A percentile compares a stretch with the other conserved stretches of the same genome.
Conservation (phyloP, 2,329 filamentous ascomycete genomes). For the Penicillium nordicum region DNA sequence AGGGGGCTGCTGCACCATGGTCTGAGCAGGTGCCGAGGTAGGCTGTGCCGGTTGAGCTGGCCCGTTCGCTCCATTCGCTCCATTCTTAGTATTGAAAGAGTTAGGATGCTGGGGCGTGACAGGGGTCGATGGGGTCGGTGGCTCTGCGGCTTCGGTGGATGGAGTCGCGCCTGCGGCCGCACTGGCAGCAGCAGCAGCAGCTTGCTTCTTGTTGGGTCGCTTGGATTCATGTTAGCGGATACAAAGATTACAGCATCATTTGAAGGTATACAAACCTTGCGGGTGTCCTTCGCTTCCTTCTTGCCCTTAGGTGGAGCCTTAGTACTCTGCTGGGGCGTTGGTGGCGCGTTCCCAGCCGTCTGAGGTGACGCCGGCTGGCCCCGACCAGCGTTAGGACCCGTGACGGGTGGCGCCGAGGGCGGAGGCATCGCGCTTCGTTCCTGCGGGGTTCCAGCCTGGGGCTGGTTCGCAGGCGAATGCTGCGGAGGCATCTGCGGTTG, state of each 20-base stretch:
- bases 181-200: slow-evolving; percentile 34
- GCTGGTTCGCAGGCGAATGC: slow-evolving; percentile 43
- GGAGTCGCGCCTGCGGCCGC: slow-evolving; percentile 44
- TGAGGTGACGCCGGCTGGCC: slow-evolving; percentile 45
- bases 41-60: slow-evolving; percentile 32
- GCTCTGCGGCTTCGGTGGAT: slow-evolving; percentile 47
- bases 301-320: slow-evolving; percentile 59
- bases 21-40: slow-evolving; percentile 35
- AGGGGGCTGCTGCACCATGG: slow-evolving; percentile 35
- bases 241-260: background rate
- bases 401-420: slow-evolving; percentile 44
- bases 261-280: slow-evolving; percentile 45
- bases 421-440: slow-evolving; percentile 54
- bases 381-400: slow-evolving; percentile 40
- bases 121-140: slow-evolving; percentile 48
- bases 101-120: slow-evolving; percentile 47
- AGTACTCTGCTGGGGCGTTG: slow-evolving; percentile 59
- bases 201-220: slow-evolving; percentile 45
- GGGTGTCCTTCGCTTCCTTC: slow-evolving; percentile 54
- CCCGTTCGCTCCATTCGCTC: slow-evolving; percentile 37
- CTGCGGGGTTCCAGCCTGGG: slow-evolving; percentile 54
- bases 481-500: slow-evolving; percentile 49
- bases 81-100: slow-evolving; percentile 43
- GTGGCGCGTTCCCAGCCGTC: slow-evolving; percentile 50
- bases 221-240: slow-evolving; percentile 22